phyloP scores from a whole-genome alignment of 441 rosid genomes.

The Adansonia rubrostipa region DNA sequence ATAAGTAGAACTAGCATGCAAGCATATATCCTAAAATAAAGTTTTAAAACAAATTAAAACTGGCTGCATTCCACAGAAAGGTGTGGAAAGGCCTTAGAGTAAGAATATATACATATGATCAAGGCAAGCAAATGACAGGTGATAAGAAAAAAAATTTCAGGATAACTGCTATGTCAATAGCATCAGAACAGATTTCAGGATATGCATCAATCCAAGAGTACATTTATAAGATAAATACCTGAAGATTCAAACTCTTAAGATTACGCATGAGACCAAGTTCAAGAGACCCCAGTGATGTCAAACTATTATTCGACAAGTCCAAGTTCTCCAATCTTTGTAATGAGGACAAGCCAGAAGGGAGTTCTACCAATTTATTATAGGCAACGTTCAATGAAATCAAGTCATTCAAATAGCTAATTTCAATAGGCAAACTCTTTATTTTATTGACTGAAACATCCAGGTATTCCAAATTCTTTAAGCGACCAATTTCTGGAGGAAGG shows the following conservation, averaged over 20 bases:
- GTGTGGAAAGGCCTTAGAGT: background rate
- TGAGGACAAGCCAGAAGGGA: slow-evolving; percentile 61
- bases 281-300: slow-evolving; percentile 73
- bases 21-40: background rate
- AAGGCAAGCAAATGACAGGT: background rate
- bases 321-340: slow-evolving; percentile 77
- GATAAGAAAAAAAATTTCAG: background rate
- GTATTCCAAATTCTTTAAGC: slow-evolving; percentile 72
- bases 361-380: slow-evolving; percentile 77
- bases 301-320: slow-evolving; percentile 83
- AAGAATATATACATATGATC: background rate
- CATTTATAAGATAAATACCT: slow-evolving; percentile 55
- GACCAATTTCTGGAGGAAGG: slow-evolving; percentile 93
- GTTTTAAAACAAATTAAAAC: background rate
- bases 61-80: background rate
- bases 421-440: slow-evolving; percentile 80
- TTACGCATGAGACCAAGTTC: slow-evolving; percentile 67
- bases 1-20: background rate
- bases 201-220: background rate
- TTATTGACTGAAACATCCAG: slow-evolving; percentile 94
- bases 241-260: slow-evolving; percentile 76
- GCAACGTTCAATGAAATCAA: slow-evolving; percentile 78
- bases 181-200: background rate
- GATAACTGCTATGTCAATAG: background rate
- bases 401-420: slow-evolving; percentile 66